phyloP scores from a whole-genome alignment of 2,329 filamentous ascomycete genomes.

The Cytospora leucostoma region DNA sequence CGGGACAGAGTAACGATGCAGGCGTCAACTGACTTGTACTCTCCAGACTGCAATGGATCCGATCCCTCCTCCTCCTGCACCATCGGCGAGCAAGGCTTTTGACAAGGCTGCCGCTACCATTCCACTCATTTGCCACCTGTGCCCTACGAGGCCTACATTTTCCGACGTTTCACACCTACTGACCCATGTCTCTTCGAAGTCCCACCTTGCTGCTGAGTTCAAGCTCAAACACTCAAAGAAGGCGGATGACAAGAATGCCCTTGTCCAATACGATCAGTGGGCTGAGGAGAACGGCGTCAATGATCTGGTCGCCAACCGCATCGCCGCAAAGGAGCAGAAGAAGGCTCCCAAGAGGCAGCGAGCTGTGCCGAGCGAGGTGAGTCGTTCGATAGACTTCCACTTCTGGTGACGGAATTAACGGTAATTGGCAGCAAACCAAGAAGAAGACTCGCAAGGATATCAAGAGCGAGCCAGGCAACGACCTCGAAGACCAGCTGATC shows the following conservation, averaged over 20 bases:
- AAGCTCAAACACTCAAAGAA: conserved; percentile 74
- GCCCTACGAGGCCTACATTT: conserved; percentile 76
- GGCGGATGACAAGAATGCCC: conserved; percentile 60
- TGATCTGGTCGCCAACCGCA: conserved; percentile 72
- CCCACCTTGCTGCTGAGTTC: conserved; percentile 84
- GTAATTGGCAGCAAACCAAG: neutral
- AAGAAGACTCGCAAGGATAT: conserved; percentile 10
- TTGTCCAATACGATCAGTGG: conserved; percentile 77
- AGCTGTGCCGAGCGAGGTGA: neutral
- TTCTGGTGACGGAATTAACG: neutral
- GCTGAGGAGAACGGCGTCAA: conserved; percentile 72
- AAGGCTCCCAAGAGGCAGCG: conserved; percentile 20
- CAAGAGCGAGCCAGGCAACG: conserved; percentile 15
- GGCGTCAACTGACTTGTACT: neutral
- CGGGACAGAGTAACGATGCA: neutral
- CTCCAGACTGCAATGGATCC: conserved; percentile 19
- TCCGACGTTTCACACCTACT: conserved; percentile 90
- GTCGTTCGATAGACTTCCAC: neutral
- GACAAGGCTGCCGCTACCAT: conserved; percentile 42
- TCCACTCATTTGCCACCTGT: conserved; percentile 79
- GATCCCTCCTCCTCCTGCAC: neutral
- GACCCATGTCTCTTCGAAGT: conserved; percentile 89
- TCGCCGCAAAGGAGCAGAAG: conserved; percentile 74
- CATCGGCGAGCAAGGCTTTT: conserved; percentile 3
- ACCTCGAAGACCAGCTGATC: neutral